Percentiles rank a stretch among this genome's conserved stretches.
These are phyloP conservation scores for Crithidia expoeki DNA, from an alignment of 208 protist species.

Conservation along the genomic window DNA sequence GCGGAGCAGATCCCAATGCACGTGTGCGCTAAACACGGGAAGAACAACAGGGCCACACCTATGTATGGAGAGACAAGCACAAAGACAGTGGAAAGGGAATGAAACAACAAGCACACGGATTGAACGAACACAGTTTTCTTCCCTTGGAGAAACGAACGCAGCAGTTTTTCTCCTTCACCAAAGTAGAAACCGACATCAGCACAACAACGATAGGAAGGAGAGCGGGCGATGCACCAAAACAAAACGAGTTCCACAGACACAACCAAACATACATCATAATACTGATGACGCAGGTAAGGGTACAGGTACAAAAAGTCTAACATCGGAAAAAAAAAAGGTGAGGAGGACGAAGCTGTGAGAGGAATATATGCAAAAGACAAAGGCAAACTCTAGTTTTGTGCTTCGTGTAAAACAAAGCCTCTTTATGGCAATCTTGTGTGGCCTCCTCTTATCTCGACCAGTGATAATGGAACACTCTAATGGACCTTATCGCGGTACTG, in stretches of 20 bases:
- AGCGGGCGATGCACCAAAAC: too few relatives aligned
- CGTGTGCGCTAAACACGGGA: not conserved
- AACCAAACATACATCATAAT: too few relatives aligned
- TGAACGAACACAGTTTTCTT: too few relatives aligned
- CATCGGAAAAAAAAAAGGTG: not conserved
- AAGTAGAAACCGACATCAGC: not conserved
- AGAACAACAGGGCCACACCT: not conserved
- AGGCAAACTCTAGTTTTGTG: too few relatives aligned
- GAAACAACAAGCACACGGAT: too few relatives aligned
- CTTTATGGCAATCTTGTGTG: too few relatives aligned
- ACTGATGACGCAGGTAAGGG: too few relatives aligned
- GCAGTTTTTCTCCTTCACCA: not conserved
- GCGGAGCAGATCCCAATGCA: not conserved
- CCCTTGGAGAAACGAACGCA: too few relatives aligned
- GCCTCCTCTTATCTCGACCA: not conserved
- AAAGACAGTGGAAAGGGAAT: not conserved
- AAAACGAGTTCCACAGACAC: not conserved
- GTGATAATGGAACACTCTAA: not conserved
- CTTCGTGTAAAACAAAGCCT: too few relatives aligned
- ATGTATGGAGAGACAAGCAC: not conserved
- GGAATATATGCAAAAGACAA: too few relatives aligned
- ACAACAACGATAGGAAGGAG: not conserved
- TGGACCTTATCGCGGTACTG: slow-evolving; percentile 22
- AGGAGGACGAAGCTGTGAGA: too few relatives aligned
- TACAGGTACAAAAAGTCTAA: slow-evolving; percentile 13